Percentiles rank a stretch among this genome's conserved stretches.
Conservation (phyloP, 2,329 filamentous ascomycete genomes). For the Macrophomina pseudophaseolina region DNA sequence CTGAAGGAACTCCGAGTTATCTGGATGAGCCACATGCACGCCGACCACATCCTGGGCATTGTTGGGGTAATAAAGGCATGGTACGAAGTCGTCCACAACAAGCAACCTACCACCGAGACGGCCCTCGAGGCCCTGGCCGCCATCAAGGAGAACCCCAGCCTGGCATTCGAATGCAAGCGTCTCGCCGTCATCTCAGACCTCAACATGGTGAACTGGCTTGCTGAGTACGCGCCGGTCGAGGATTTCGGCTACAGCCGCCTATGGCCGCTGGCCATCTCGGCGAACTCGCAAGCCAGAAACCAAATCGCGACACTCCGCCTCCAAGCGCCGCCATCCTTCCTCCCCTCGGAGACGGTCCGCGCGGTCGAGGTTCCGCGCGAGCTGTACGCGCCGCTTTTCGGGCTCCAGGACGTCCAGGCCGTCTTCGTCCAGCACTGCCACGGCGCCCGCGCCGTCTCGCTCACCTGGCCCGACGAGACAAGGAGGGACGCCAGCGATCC, state of each 20-base stretch:
- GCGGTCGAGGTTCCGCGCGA: not conserved
- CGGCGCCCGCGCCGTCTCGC: constrained; percentile 74
- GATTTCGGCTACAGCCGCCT: constrained; percentile 72
- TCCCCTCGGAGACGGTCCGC: not conserved
- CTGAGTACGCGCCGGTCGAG: constrained; percentile 80
- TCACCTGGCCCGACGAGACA: constrained; percentile 71
- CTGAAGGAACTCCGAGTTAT: constrained; percentile 80
- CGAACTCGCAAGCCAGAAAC: not conserved
- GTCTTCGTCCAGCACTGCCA: constrained; percentile 78
- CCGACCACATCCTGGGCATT: constrained; percentile 91
- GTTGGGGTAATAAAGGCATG: constrained; percentile 82
- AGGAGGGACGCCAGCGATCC: not conserved
- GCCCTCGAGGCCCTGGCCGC: constrained; percentile 28
- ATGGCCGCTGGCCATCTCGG: constrained; percentile 54
- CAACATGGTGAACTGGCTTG: constrained; percentile 76
- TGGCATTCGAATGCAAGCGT: constrained; percentile 30
- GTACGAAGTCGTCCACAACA: constrained; percentile 63
- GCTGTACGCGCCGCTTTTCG: constrained; percentile 56
- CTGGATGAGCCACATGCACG: constrained; percentile 95
- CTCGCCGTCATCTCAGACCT: constrained; percentile 72
- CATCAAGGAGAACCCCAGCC: constrained; percentile 43
- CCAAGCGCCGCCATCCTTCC: not conserved
- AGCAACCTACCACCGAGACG: constrained; percentile 35
- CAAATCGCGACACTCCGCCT: not conserved
- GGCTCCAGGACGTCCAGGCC: constrained; percentile 70